Base-by-base conservation (phyloP, 192 early-diverging fungal genomes). In the Dissophora ornata region DNA sequence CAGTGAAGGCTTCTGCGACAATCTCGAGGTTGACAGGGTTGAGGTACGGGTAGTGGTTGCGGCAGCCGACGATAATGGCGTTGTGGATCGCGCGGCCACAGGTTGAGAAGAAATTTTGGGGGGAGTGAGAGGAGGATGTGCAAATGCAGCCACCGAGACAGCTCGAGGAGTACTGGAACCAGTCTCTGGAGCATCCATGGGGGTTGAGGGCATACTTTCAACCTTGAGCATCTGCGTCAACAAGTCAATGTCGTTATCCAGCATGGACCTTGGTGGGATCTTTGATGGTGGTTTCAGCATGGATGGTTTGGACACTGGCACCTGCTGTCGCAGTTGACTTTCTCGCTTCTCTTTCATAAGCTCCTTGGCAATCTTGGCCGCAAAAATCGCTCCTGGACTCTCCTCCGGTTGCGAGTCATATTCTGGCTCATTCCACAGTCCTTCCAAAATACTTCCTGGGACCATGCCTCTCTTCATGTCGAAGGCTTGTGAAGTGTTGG, bases 361-460 rank as follows among this genome's bases (percentile, higher is more conserved):
- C 32, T 74, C 71, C 18, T 64, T 50, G 10, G 71, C 71, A 11
- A 66, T 13, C 36, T 74, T 48, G 12, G 55, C 57, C 21, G 71
- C 71, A 46, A 65, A 41, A 5, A 61, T 77, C n/a, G 71, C 71
- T 1, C 71, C 71, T n/a, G 71, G 58, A 15, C 63, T 77, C 28
- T 67, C 57, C 29, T 77, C 64, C 0, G 64, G 63, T 19, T 55
- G 63, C 13, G 64, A 62, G 25, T 67, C 71, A 15, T 67, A 53
- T 16, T 63, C 69, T 7, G 44, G 55, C 41, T 71, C 64, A 2
- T 49, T 11, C 30, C 36, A 67, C 16, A 77, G 71, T 2, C 64
- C 71, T 50, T 77, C 71, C 29, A 77, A 28, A 24, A 77, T 77
- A 25, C 64, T 67, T 7, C 53, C 8, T 63, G 21, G 42, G 63